These are phyloP conservation scores for Coemansia sp. DNA, from an alignment of 192 early-diverging fungal genomes.

Conservation along the genomic window DNA sequence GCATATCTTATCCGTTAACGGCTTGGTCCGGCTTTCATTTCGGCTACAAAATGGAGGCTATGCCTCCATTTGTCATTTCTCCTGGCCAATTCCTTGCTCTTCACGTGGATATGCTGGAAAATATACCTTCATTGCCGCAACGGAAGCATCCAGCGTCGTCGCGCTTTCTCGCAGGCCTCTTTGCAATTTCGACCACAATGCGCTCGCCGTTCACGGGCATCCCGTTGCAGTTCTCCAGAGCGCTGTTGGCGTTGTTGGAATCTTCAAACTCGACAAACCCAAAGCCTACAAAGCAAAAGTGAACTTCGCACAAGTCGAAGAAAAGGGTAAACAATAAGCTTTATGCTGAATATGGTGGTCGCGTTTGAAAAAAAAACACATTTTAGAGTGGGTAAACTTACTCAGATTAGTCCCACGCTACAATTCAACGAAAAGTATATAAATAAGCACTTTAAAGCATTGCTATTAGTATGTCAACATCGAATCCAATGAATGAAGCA, in stretches of 20 bases:
- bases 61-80: no score
- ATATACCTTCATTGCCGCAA: slow-evolving; percentile 45
- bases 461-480: neutral
- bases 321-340: neutral
- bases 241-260: slow-evolving; percentile 9
- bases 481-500: no score
- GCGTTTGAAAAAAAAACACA: neutral
- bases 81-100: no score
- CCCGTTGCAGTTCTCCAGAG: slow-evolving; percentile 34
- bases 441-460: neutral
- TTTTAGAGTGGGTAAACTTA: no score
- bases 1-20: no score
- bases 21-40: no score
- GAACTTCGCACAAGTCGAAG: neutral
- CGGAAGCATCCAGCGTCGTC: slow-evolving; percentile 49
- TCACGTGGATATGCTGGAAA: neutral
- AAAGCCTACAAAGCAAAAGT: slow-evolving; percentile 15
- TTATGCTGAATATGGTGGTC: neutral
- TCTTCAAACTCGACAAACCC: slow-evolving; percentile 43
- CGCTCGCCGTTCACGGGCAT: slow-evolving; percentile 30
- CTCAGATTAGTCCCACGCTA: slow-evolving; percentile 33
- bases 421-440: neutral
- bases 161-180: slow-evolving; percentile 27
- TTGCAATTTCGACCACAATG: slow-evolving; percentile 49
- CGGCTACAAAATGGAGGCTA: no score